Percentiles rank a stretch among this genome's conserved stretches.
Conservation (phyloP, 805 yeast genomes). For the Candida suzukii region DNA sequence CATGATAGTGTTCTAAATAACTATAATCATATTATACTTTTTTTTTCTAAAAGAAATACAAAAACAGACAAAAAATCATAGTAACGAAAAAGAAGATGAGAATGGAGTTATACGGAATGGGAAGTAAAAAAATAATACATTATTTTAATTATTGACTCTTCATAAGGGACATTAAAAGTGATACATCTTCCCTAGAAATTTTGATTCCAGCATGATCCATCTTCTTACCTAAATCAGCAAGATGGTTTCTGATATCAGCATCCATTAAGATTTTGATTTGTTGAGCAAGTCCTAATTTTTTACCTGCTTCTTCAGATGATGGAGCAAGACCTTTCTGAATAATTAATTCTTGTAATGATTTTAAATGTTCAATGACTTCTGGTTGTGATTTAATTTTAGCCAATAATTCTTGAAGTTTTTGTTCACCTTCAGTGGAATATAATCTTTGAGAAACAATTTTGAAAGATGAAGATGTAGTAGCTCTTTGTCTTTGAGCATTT, state of each 20-base stretch:
- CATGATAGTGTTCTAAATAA: too few species aligned
- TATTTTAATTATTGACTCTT: too few species aligned
- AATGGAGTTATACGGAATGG: too few species aligned
- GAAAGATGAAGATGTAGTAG: background rate
- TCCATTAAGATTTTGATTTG: constrained; percentile 23
- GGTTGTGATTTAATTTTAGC: constrained; percentile 24
- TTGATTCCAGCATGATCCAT: constrained; percentile 17
- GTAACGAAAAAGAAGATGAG: too few species aligned
- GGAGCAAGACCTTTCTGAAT: constrained; percentile 15
- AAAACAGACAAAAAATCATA: too few species aligned
- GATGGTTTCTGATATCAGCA: constrained; percentile 16
- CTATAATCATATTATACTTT: too few species aligned
- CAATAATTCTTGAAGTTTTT: constrained; percentile 10
- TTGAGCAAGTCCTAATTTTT: constrained; percentile 13
- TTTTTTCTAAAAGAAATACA: too few species aligned
- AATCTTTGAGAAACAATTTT: background rate
- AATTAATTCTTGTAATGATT: constrained; percentile 23
- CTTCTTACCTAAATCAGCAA: constrained; percentile 14
- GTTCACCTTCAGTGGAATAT: constrained; percentile 5
- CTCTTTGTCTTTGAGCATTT: background rate
- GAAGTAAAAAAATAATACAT: too few species aligned
- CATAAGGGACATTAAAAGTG: background rate
- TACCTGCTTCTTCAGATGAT: constrained; percentile 4
- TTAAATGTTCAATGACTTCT: constrained; percentile 26
- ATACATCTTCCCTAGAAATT: constrained; percentile 19